Evolutionary conservation across 2,329 filamentous ascomycete genomes (phyloP).

Genomic region (Neocucurbitaria cava): DNA sequence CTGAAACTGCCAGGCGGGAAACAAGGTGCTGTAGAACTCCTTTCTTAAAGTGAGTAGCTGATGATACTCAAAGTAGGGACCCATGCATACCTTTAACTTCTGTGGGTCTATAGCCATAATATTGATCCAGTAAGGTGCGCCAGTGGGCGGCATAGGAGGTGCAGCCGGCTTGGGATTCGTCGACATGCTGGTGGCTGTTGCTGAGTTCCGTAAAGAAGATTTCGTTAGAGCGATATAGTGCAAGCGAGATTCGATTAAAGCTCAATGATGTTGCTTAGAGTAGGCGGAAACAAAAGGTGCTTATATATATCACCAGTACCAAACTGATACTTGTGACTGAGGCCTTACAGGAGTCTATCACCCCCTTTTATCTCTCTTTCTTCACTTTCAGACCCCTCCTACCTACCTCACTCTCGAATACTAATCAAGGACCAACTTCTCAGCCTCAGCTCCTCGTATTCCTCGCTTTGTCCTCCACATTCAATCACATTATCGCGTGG

Average conservation of each 20-base stretch:
- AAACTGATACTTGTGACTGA: not conserved
- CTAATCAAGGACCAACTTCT: not conserved
- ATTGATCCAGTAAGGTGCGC: conserved; percentile 30
- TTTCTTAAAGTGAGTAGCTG: conserved; percentile 4
- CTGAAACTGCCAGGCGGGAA: conserved; percentile 25
- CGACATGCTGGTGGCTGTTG: conserved; percentile 8
- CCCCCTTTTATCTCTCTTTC: not conserved
- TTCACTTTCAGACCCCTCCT: not conserved
- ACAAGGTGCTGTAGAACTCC: conserved; percentile 28
- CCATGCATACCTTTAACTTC: conserved; percentile 22
- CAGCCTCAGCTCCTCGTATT: not conserved
- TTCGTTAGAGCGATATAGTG: too few species aligned
- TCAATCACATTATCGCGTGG: not conserved
- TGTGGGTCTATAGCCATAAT: conserved; percentile 22
- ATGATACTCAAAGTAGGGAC: not conserved
- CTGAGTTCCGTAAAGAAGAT: too few species aligned
- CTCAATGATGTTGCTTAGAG: too few species aligned
- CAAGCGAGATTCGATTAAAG: not conserved
- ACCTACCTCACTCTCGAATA: not conserved
- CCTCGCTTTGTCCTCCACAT: not conserved
- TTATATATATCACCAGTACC: not conserved
- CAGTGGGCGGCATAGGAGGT: conserved; percentile 9
- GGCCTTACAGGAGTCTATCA: not conserved
- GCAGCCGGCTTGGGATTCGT: conserved; percentile 7
- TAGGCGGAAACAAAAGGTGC: too few species aligned